phyloP scores from a whole-genome alignment of 2,329 filamentous ascomycete species.

The Tolypocladium guangdongense region DNA sequence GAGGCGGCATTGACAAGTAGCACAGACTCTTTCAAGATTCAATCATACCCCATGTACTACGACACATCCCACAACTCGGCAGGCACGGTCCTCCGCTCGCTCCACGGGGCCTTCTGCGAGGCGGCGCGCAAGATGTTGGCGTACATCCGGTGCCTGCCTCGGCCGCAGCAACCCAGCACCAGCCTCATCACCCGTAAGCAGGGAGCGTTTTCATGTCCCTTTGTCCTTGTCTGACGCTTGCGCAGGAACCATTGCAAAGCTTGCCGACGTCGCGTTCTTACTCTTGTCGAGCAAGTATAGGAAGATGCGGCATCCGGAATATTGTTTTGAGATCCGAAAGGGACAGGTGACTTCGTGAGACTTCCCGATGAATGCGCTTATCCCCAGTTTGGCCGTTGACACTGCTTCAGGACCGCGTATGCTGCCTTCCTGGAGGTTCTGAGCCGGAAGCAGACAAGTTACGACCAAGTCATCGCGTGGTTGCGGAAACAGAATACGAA shows the following conservation, averaged over 20 bases:
- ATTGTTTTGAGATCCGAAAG: slow-evolving; percentile 48
- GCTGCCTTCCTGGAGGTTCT: slow-evolving; percentile 62
- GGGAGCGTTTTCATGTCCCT: fast-evolving
- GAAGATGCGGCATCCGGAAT: slow-evolving; percentile 33
- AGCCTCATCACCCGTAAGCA: slow-evolving; percentile 53
- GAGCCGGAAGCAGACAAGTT: slow-evolving; percentile 58
- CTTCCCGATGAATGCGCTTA: background rate
- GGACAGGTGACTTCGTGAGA: slow-evolving; percentile 52
- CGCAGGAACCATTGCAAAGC: slow-evolving; percentile 51
- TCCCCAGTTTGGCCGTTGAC: background rate
- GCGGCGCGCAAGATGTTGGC: slow-evolving; percentile 66
- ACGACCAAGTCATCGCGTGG: slow-evolving; percentile 56
- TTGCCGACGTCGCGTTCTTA: slow-evolving; percentile 52
- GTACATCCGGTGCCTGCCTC: slow-evolving; percentile 48
- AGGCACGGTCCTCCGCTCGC: slow-evolving; percentile 58
- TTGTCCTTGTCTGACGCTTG: slow-evolving; percentile 1
- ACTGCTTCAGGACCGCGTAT: slow-evolving; percentile 46
- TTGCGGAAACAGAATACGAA: slow-evolving; percentile 38
- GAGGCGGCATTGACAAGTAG: background rate
- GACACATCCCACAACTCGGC: slow-evolving; percentile 69
- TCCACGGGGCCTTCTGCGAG: slow-evolving; percentile 65
- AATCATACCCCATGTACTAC: slow-evolving; percentile 74
- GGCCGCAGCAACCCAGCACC: slow-evolving; percentile 41
- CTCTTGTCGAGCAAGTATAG: slow-evolving; percentile 49
- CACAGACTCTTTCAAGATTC: slow-evolving; percentile 63